These are phyloP conservation scores for Rubia peregrina DNA, from an alignment of 305 asterid genomes.

Conservation along the genomic window DNA sequence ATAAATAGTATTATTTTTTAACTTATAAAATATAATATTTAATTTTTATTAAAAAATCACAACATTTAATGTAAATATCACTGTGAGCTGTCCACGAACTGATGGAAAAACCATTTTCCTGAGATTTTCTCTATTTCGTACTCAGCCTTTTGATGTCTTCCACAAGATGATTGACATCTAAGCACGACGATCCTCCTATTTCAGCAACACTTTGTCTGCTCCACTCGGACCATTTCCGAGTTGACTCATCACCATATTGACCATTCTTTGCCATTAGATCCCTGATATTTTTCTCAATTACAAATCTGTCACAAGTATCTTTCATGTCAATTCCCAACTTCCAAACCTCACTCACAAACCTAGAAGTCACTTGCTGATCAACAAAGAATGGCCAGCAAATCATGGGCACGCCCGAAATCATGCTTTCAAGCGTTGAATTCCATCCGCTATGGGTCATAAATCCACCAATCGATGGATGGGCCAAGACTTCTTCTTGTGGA, in stretches of 20 bases:
- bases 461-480: slow-evolving; percentile 47
- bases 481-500: slow-evolving; percentile 63
- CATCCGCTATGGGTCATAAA: slow-evolving; percentile 70
- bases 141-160: too few relatives aligned
- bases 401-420: slow-evolving; percentile 59
- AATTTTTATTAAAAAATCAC: too few relatives aligned
- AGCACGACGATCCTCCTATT: too few relatives aligned
- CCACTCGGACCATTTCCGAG: too few relatives aligned
- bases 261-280: slow-evolving; percentile 46
- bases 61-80: too few relatives aligned
- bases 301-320: slow-evolving; percentile 51
- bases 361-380: slow-evolving; percentile 58
- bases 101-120: too few relatives aligned
- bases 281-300: slow-evolving; percentile 44
- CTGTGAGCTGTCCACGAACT: too few relatives aligned
- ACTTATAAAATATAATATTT: too few relatives aligned
- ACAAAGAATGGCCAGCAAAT: slow-evolving; percentile 61
- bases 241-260: slow-evolving; percentile 19
- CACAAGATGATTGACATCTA: too few relatives aligned
- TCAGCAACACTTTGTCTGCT: too few relatives aligned
- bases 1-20: too few relatives aligned
- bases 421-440: slow-evolving; percentile 60
- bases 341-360: slow-evolving; percentile 52
- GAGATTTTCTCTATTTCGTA: too few relatives aligned
- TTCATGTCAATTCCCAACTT: slow-evolving; percentile 67